Evolutionary conservation across 2,329 filamentous ascomycete genomes (phyloP).

Genomic region (Didymella exigua): DNA sequence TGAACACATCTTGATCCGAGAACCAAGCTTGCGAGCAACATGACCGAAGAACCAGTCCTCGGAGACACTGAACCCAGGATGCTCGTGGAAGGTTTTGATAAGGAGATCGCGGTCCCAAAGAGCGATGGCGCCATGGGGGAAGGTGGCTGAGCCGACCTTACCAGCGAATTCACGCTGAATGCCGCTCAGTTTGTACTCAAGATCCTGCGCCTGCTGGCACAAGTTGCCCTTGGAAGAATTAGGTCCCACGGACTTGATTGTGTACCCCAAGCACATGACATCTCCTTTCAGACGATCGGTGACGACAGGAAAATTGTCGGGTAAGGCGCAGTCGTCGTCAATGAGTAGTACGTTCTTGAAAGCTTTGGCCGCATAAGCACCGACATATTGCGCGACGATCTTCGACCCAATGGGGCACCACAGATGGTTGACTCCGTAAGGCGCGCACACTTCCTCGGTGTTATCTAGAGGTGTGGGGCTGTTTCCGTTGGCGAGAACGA

Average conservation of each 20-base stretch:
- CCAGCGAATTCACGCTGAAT: conserved; percentile 54
- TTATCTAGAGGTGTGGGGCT: conserved; percentile 54
- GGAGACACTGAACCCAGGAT: conserved; percentile 57
- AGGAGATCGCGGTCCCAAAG: conserved; percentile 57
- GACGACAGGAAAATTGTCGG: conserved; percentile 56
- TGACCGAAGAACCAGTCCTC: conserved; percentile 62
- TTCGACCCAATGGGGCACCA: conserved; percentile 58
- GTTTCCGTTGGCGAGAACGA: conserved; percentile 58
- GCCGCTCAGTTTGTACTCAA: conserved; percentile 60
- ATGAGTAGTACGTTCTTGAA: conserved; percentile 57
- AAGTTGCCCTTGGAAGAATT: conserved; percentile 33
- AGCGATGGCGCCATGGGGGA: conserved; percentile 59
- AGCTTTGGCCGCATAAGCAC: conserved; percentile 52
- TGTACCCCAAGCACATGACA: conserved; percentile 56
- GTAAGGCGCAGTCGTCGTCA: conserved; percentile 58
- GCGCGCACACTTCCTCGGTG: conserved; percentile 53
- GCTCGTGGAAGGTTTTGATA: conserved; percentile 54
- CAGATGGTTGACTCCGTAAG: conserved; percentile 55
- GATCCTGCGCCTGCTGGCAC: conserved; percentile 54
- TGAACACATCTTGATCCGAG: conserved; percentile 56
- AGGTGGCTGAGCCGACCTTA: conserved; percentile 55
- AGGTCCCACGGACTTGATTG: conserved; percentile 26
- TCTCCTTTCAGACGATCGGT: conserved; percentile 51
- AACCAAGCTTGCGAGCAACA: conserved; percentile 53
- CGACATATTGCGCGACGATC: conserved; percentile 58